Conservation (phyloP, 2,329 filamentous ascomycete species). For the Cytospora leucostoma region DNA sequence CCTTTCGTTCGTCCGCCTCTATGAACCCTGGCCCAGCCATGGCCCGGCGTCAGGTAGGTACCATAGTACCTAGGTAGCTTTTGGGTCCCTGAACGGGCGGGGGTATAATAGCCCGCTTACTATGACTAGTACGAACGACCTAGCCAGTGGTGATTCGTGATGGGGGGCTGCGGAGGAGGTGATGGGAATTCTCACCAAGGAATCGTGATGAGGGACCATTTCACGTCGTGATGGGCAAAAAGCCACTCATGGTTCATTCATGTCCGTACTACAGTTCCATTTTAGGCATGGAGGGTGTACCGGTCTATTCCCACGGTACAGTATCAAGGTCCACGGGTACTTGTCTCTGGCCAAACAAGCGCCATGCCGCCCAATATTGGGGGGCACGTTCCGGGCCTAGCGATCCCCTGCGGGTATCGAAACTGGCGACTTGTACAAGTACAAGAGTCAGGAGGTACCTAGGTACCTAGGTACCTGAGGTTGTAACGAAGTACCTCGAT, state of each 20-base stretch:
- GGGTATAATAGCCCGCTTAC: conserved; percentile 33
- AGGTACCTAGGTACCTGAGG: conserved; percentile 6
- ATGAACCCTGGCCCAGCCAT: conserved; percentile 21
- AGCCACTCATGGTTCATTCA: neutral
- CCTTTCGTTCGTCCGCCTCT: conserved; percentile 16
- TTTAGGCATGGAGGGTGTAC: conserved; percentile 29
- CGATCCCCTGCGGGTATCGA: conserved; percentile 31
- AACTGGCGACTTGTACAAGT: conserved; percentile 21
- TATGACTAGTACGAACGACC: conserved; percentile 35
- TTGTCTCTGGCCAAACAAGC: conserved; percentile 31
- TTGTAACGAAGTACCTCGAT: neutral
- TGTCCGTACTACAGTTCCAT: conserved; percentile 7
- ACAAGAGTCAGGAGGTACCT: conserved; percentile 9
- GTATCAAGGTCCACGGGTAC: conserved; percentile 1
- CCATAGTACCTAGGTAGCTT: neutral
- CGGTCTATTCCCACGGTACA: neutral
- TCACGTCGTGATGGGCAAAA: neutral
- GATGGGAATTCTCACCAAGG: neutral
- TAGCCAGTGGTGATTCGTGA: neutral
- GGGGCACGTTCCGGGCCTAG: conserved; percentile 32
- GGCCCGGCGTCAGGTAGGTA: conserved; percentile 4
- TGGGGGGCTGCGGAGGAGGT: conserved; percentile 1
- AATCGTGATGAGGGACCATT: neutral
- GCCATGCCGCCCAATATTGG: conserved; percentile 36
- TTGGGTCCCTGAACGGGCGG: conserved; percentile 27